Evolutionary conservation across 805 yeast species (phyloP).

Genomic region (Wickerhamomyces tratensis): DNA sequence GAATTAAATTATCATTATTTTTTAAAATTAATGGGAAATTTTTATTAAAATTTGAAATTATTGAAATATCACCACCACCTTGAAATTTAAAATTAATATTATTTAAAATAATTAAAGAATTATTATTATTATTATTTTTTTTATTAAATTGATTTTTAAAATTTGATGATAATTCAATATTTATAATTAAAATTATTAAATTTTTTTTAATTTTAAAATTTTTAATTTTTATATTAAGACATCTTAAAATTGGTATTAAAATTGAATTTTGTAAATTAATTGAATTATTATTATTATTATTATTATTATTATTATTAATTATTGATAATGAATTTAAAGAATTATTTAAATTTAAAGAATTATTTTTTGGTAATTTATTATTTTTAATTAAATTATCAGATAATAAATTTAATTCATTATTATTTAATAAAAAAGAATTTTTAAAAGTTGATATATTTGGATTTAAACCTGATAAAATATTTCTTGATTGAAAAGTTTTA

Average conservation of each 20-base stretch:
- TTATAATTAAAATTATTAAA: conserved; percentile 35
- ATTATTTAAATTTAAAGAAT: too few relatives aligned
- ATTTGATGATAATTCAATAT: conserved; percentile 35
- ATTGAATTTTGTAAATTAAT: conserved; percentile 1
- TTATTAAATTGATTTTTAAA: conserved; percentile 17
- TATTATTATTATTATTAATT: too few relatives aligned
- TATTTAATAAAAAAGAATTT: conserved; percentile 5
- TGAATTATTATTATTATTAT: too few relatives aligned
- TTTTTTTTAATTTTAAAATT: conserved; percentile 40
- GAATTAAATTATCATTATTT: conserved; percentile 17
- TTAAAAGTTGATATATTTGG: conserved; percentile 5
- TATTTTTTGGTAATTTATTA: conserved; percentile 1
- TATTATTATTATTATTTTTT: too few relatives aligned
- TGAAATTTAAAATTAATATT: conserved; percentile 10
- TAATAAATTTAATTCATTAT: conserved; percentile 2
- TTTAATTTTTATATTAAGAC: conserved; percentile 35
- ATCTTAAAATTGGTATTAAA: conserved; percentile 21
- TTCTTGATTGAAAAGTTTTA: conserved; percentile 14
- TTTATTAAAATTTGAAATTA: conserved; percentile 1
- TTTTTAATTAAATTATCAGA: conserved; percentile 10
- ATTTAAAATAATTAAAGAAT: conserved; percentile 8
- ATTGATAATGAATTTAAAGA: too few relatives aligned
- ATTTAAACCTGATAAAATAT: conserved; percentile 3
- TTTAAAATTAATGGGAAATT: conserved; percentile 17
- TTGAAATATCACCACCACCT: conserved; percentile 13